Base-by-base conservation (phyloP, 2,329 filamentous ascomycete species). In the Exophiala sp. region DNA sequence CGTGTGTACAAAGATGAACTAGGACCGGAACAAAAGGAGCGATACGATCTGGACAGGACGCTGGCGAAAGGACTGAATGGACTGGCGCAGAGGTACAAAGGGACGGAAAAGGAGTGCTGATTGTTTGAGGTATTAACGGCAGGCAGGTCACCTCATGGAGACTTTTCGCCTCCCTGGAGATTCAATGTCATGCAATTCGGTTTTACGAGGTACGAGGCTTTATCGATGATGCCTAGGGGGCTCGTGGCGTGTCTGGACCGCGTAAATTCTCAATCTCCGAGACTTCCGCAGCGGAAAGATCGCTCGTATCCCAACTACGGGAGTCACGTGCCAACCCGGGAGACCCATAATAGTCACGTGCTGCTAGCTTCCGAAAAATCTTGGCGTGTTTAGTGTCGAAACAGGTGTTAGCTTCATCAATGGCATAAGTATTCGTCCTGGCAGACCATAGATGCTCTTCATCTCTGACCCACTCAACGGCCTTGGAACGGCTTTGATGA, bases 171-270 rank as follows among this genome's bases (percentile, higher is more conserved):
- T 34, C 43, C 24, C 43, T 34, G 24, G 21, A 38, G 21, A 38
- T 24, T 32, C 18, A 24, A 33, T 47, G 42, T 55, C 52, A 55
- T 50, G 52, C 52, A 55, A 55, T 36, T 24, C 35, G 21, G 29
- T 38, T 32, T 40, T 29, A 48, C 21, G 43, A 35, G 33, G 40
- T 14, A 35, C 35, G 43, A 16, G n/a, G 33, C 43, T 18, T 16
- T 16, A 2, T 50, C 24, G 18, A 14, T 16, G 24, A 18, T 46
- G 29, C 43, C 16, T 18, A 18, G 45, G 41, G 47, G 34, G 33
- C 21, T 35, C 35, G 20, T 39, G n/a, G 35, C 52, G 46, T 50
- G 54, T 50, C 42, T 41, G 8, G n/a, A 45, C 38, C 33, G n/a
- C 40, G 48, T 45, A 34, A 21, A 24, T 33, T 21, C 21, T 34